These are phyloP conservation scores for Multifurca ochricompacta DNA, from an alignment of 768 basidiomycete genomes.

Conservation along the genomic window DNA sequence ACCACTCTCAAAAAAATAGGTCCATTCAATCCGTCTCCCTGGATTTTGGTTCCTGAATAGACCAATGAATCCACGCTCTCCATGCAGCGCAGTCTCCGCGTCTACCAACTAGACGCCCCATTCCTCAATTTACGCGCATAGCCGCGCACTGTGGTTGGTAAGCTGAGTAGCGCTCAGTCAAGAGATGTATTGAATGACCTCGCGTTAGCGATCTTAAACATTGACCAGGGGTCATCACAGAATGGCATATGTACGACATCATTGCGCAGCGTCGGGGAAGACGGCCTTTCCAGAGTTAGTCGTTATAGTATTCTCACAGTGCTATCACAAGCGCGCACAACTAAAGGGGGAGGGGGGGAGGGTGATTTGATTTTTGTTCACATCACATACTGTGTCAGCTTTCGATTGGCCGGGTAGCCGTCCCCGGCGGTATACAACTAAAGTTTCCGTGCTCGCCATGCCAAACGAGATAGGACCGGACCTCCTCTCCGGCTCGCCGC, in stretches of 20 bases:
- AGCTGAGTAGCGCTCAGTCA: too few relatives aligned
- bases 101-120: neutral
- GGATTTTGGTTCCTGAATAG: neutral
- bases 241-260: neutral
- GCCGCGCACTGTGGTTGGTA: neutral
- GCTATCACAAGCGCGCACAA: too few relatives aligned
- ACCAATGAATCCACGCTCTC: neutral
- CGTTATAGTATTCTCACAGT: too few relatives aligned
- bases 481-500: neutral
- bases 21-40: neutral
- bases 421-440: too few relatives aligned
- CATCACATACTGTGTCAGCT: neutral
- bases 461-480: neutral
- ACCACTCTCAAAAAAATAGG: neutral
- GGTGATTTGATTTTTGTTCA: too few relatives aligned
- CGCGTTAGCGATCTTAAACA: neutral
- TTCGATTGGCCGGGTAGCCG: neutral
- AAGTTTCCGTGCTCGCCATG: neutral
- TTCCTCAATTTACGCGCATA: neutral
- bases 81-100: neutral
- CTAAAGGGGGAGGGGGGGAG: too few relatives aligned
- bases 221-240: neutral
- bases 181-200: neutral
- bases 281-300: too few relatives aligned
- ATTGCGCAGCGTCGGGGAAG: neutral